Base-by-base conservation (phyloP, 495 filamentous ascomycete genomes). In the Tuber aestivum region DNA sequence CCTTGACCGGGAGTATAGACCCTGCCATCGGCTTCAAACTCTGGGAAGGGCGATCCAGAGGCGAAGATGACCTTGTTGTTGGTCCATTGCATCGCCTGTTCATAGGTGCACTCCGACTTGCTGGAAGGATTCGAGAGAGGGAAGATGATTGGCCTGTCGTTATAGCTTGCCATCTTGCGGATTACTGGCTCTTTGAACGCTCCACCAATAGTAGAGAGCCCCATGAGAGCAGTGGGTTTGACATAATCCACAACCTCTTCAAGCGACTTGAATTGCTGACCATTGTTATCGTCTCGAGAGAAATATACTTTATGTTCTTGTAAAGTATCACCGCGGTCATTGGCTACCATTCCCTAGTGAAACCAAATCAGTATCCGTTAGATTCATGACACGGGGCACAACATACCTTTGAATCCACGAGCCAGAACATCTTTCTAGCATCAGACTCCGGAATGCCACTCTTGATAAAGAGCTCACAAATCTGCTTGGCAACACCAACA, bases 241-340 rank as follows among this genome's bases (percentile, higher is more conserved):
- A 98, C 94, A 81, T 94, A 91, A 82, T 97, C 94, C 73, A 97
- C 92, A 70, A 97, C 92, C 80, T 96, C 92, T 80, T 94, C 92
- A 2, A 99, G 89, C n/a, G 89, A 91, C 85, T 90, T 90, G 89
- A 91, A 92, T 85, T 99, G 95, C 82, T 91, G 87, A 82, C 94
- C 94, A n/a, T 90, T 86, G 87, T 99, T 98, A 85, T 98, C 94
- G 70, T 88, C 86, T 70, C 95, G 94, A 68, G 94, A 92, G 82
- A 99, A 99, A 89, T 97, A 97, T 84, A 97, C 89, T 86, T 99
- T 99, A 90, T 99, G 95, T 79, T 97, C 93, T 70, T 94, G 93
- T 42, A 99, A 89, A 83, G 91, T 92, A 86, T 97, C 95, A 45
- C 95, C 95, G 41, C 95, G 93, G 85, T 99, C 95, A 70, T 89